Percentiles rank a stretch among this genome's conserved stretches.
Evolutionary conservation across 2,329 filamentous ascomycete species (phyloP).

Genomic region (Aspergillus neoniger): DNA sequence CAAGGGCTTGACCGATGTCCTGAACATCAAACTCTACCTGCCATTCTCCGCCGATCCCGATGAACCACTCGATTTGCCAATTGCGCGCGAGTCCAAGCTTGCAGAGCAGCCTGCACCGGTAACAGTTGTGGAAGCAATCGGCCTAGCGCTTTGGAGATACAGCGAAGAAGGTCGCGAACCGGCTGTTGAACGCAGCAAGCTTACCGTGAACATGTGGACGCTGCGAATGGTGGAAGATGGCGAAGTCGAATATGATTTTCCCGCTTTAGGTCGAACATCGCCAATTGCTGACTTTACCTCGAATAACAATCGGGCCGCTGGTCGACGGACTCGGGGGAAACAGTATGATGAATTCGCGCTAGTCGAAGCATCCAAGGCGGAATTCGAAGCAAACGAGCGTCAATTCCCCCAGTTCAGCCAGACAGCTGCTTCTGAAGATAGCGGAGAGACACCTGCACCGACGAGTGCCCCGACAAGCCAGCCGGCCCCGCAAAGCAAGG

Average conservation of each 20-base stretch:
- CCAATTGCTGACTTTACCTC: constrained; percentile 66
- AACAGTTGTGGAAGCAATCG: constrained; percentile 64
- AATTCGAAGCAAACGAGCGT: constrained; percentile 61
- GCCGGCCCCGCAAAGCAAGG: constrained; percentile 26
- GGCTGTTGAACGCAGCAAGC: constrained; percentile 52
- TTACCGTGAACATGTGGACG: constrained; percentile 65
- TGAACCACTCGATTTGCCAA: constrained; percentile 60
- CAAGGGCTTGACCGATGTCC: constrained; percentile 60
- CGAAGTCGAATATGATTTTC: constrained; percentile 68
- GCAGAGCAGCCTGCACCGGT: constrained; percentile 50
- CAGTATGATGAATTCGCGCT: constrained; percentile 68
- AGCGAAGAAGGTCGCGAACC: constrained; percentile 60
- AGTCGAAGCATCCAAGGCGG: constrained; percentile 58
- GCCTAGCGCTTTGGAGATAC: constrained; percentile 63
- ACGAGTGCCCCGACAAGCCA: constrained; percentile 25
- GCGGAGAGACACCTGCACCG: constrained; percentile 27
- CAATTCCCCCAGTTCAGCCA: constrained; percentile 55
- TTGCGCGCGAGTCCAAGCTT: constrained; percentile 58
- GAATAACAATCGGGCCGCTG: constrained; percentile 64
- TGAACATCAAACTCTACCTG: constrained; percentile 65
- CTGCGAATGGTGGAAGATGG: constrained; percentile 69
- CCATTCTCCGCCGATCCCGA: constrained; percentile 60
- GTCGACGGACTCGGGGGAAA: constrained; percentile 60
- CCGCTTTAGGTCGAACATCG: constrained; percentile 58
- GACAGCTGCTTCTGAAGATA: constrained; percentile 33